Evolutionary conservation across 345 rosid genomes (phyloP).

Genomic region (Arabidopsis arenosa): DNA sequence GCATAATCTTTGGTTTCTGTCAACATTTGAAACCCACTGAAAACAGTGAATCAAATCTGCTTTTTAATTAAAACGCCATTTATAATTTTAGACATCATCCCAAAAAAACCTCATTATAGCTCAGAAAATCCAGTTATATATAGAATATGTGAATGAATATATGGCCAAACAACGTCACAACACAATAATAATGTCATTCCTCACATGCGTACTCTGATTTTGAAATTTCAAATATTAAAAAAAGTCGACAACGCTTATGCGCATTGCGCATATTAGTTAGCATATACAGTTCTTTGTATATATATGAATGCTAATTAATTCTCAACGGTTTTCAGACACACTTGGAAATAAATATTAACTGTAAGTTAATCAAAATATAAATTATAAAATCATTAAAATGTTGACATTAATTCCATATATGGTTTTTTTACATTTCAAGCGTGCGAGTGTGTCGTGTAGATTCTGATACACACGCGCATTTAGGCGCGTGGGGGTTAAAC

Average conservation of each 20-base stretch:
- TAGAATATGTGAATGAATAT: not conserved
- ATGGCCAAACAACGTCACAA: conserved; percentile 22
- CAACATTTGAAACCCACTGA: conserved; percentile 20
- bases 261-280: not conserved
- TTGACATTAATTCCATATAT: not conserved
- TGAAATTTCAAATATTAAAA: not conserved
- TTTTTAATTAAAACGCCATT: not conserved
- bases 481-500: conserved; percentile 3
- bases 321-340: conserved; percentile 21
- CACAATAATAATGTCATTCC: conserved; percentile 28
- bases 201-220: conserved; percentile 27
- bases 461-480: conserved; percentile 2
- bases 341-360: not conserved
- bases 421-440: not conserved
- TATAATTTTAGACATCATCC: too few relatives aligned
- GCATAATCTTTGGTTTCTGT: not conserved
- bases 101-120: not conserved
- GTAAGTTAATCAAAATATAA: not conserved
- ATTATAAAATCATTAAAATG: conserved; percentile 12
- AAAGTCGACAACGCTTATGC: not conserved
- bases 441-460: conserved; percentile 3
- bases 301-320: conserved; percentile 7
- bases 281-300: not conserved
- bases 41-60: not conserved
- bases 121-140: too few relatives aligned